Conservation (phyloP, 176 grass and related monocot species). For the Ananas comosus region DNA sequence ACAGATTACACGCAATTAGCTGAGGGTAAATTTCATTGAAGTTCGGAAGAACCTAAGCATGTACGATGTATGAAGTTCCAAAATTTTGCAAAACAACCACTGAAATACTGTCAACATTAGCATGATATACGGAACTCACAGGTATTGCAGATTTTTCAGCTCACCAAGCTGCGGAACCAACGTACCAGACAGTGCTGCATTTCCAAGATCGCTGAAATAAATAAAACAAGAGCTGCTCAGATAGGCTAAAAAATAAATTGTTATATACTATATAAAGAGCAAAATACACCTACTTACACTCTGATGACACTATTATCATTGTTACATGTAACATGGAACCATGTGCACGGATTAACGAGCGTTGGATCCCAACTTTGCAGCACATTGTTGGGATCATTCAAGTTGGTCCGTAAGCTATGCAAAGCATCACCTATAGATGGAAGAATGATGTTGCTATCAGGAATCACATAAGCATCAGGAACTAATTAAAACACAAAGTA, state of each 20-base stretch:
- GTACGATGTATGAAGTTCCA: not conserved
- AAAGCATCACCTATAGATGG: conserved; percentile 77
- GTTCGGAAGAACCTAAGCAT: not conserved
- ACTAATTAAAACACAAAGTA: conserved; percentile 5
- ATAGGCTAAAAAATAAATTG: not conserved
- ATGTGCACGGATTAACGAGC: conserved; percentile 91
- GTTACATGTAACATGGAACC: conserved; percentile 97
- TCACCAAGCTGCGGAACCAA: conserved; percentile 84
- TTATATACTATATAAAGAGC: conserved; percentile 7
- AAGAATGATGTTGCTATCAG: conserved; percentile 5
- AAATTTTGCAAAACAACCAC: conserved; percentile 7
- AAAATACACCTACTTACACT: conserved; percentile 57
- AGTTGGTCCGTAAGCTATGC: conserved; percentile 72
- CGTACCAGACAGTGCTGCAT: conserved; percentile 81
- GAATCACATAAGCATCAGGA: conserved; percentile 9
- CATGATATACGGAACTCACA: conserved; percentile 48
- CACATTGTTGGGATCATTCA: conserved; percentile 93
- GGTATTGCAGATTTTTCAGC: conserved; percentile 89
- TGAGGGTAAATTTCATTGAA: too few species aligned
- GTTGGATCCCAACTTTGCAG: conserved; percentile 97
- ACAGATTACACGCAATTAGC: too few species aligned
- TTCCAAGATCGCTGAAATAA: conserved; percentile 84
- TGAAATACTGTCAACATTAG: not conserved
- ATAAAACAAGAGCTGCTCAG: conserved; percentile 7
- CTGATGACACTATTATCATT: conserved; percentile 98